phyloP scores from a whole-genome alignment of 2,329 filamentous ascomycete genomes.

The Alternaria triticina region DNA sequence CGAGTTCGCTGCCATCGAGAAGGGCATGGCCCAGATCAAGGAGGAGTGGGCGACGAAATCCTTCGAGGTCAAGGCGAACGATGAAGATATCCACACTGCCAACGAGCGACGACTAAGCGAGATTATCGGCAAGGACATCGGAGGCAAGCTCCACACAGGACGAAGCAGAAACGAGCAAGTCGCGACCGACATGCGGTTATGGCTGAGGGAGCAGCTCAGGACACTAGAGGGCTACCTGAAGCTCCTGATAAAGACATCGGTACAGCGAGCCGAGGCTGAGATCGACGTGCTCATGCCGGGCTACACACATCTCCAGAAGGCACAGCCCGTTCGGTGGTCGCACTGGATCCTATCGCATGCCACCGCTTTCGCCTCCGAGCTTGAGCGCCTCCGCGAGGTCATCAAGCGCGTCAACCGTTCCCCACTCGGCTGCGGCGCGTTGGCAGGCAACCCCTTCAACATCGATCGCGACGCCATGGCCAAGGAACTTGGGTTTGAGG shows the following conservation, averaged over 20 bases:
- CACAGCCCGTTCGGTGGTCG: slow-evolving; percentile 79
- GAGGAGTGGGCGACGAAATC: slow-evolving; percentile 56
- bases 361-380: slow-evolving; percentile 73
- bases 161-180: slow-evolving; percentile 91
- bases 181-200: slow-evolving; percentile 87
- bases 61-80: slow-evolving; percentile 57
- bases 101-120: slow-evolving; percentile 68
- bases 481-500: slow-evolving; percentile 79
- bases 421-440: slow-evolving; percentile 76
- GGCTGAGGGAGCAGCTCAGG: slow-evolving; percentile 77
- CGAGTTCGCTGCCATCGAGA: slow-evolving; percentile 77
- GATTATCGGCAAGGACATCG: slow-evolving; percentile 83
- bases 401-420: slow-evolving; percentile 74
- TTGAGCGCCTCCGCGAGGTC: slow-evolving; percentile 77
- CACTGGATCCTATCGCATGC: slow-evolving; percentile 83
- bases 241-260: slow-evolving; percentile 72
- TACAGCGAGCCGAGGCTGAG: slow-evolving; percentile 73
- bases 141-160: slow-evolving; percentile 87
- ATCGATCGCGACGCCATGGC: slow-evolving; percentile 83
- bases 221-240: slow-evolving; percentile 72
- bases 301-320: slow-evolving; percentile 86
- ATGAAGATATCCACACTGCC: slow-evolving; percentile 63
- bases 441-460: slow-evolving; percentile 82
- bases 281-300: slow-evolving; percentile 83
- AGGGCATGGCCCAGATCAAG: slow-evolving; percentile 67